phyloP scores from a whole-genome alignment of 805 yeast genomes.

The Scheffersomyces lignosus region DNA sequence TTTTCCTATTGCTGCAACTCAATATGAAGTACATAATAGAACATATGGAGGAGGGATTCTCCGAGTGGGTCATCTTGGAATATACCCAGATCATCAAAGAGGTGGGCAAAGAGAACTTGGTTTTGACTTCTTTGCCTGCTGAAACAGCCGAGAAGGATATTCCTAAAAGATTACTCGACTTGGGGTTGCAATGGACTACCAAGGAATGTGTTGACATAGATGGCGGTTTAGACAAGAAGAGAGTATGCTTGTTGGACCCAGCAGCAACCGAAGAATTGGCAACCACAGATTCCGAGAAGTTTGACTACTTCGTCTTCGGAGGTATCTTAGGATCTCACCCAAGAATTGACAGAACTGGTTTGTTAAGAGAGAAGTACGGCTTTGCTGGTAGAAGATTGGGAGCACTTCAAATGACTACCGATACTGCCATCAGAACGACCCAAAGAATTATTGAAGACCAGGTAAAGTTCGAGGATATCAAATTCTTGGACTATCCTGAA shows the following conservation, averaged over 20 bases:
- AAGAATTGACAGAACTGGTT: slow-evolving; percentile 90
- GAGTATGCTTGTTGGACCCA: slow-evolving; percentile 87
- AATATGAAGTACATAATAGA: slow-evolving; percentile 88
- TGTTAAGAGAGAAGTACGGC: slow-evolving; percentile 76
- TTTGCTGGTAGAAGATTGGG: slow-evolving; percentile 88
- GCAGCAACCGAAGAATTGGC: slow-evolving; percentile 71
- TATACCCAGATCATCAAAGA: slow-evolving; percentile 81
- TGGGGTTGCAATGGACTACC: slow-evolving; percentile 82
- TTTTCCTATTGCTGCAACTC: too few relatives aligned
- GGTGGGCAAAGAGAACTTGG: slow-evolving; percentile 73
- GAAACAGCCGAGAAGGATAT: slow-evolving; percentile 61
- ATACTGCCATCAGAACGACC: slow-evolving; percentile 93
- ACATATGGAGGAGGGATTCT: slow-evolving; percentile 96
- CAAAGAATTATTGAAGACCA: slow-evolving; percentile 68
- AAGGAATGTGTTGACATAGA: slow-evolving; percentile 62
- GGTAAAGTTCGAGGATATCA: slow-evolving; percentile 64
- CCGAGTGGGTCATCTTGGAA: slow-evolving; percentile 92
- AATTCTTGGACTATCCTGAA: slow-evolving; percentile 92
- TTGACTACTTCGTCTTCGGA: slow-evolving; percentile 92
- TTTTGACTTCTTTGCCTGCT: slow-evolving; percentile 73
- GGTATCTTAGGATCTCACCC: slow-evolving; percentile 96
- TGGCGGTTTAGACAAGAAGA: slow-evolving; percentile 41
- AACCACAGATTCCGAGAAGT: slow-evolving; percentile 65
- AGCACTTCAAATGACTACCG: slow-evolving; percentile 92
- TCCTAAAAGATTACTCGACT: slow-evolving; percentile 56